A percentile compares a stretch with the other conserved stretches of the same genome.
phyloP scores from a whole-genome alignment of 176 grass and related monocot genomes.

The Secale cereale region DNA sequence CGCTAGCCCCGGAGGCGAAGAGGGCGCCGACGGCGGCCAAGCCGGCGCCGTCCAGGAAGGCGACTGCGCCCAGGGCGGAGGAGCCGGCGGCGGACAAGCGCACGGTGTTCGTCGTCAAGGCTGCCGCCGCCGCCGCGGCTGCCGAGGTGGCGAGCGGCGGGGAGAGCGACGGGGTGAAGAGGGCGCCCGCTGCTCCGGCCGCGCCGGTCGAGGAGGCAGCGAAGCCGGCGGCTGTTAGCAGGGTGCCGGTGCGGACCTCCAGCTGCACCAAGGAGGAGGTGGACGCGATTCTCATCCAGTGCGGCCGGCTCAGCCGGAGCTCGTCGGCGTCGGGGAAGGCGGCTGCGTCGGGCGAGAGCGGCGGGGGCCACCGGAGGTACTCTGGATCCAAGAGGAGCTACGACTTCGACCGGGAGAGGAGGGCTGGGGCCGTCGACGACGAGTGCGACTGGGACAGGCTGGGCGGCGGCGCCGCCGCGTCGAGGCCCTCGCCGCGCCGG shows the following conservation, averaged over 20 bases:
- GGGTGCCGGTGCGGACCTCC: constrained; percentile 51
- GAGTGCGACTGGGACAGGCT: constrained; percentile 46
- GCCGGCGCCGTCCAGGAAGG: constrained; percentile 11
- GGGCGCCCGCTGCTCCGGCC: not conserved
- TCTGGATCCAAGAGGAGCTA: constrained; percentile 89
- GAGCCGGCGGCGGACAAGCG: constrained; percentile 52
- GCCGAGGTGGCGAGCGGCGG: not conserved
- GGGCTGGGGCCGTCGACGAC: constrained; percentile 37
- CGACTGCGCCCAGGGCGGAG: constrained; percentile 20
- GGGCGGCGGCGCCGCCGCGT: constrained; percentile 20
- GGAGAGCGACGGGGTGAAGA: not conserved
- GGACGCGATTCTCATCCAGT: constrained; percentile 92
- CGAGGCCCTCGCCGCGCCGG: constrained; percentile 67
- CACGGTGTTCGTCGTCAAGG: constrained; percentile 75
- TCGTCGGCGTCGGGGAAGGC: constrained; percentile 73
- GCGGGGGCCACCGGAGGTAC: constrained; percentile 39
- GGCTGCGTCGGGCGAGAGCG: constrained; percentile 32
- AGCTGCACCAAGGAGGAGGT: constrained; percentile 92
- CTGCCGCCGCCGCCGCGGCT: constrained; percentile 21
- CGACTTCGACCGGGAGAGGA: constrained; percentile 75
- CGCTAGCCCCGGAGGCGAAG: not conserved
- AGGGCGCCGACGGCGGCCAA: constrained; percentile 3
- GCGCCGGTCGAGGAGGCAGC: constrained; percentile 21
- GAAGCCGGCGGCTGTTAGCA: constrained; percentile 23
- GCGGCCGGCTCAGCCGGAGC: constrained; percentile 90